Base-by-base conservation (phyloP, 2,329 filamentous ascomycete species). In the Sporothrix luriei region DNA sequence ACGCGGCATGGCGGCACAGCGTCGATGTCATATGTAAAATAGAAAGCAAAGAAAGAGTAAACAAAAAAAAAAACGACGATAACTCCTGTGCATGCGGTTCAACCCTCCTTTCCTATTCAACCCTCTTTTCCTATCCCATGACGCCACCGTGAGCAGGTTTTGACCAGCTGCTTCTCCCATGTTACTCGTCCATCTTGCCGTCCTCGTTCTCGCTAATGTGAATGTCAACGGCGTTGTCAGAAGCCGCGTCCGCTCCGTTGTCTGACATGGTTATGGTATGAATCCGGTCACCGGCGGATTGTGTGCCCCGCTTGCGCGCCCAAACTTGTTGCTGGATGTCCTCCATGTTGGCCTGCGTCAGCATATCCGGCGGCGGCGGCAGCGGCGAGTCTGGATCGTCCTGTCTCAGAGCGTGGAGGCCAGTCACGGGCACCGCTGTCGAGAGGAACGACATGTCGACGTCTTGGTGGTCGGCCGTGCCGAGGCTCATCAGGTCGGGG, bases 141-240 rank as follows among this genome's bases (percentile, higher is more conserved):
- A 33, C 3, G 19, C 3, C 14, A 5, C 29, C 10, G 16, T 38
- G 16, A 48, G 46, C 7, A 48, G 16, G 13, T 48, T 33, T 43
- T 43, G 48, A 10, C 19, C 46, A 19, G 1, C 48, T 10, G 14
- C 40, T 16, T 43, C 48, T 49, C 48, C 5, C 48, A 10, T 19
- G 5, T 49, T 38, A 57, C 24, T 65, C 61, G 14, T 71, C 62
- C 69, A 70, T 70, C 70, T 52, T 70, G 21, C 55, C 46, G 1
- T 40, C 65, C 46, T 80, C 77, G 68, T 81, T 79, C 61, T 81
- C 81, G 52, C 82, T 82, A 24, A 85, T 74, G 71, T 84, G 82
- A 57, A 85, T 85, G 75, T 85, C 84, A 9, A 83, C 77, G 7
- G 84, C 83, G 52, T 83, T 82, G 43, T 82, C 82, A 14, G 80